A percentile compares a stretch with the other conserved stretches of the same genome.
Conservation (phyloP, 352 stramenopile genomes). For the Globisporangium rhizosaccharum region DNA sequence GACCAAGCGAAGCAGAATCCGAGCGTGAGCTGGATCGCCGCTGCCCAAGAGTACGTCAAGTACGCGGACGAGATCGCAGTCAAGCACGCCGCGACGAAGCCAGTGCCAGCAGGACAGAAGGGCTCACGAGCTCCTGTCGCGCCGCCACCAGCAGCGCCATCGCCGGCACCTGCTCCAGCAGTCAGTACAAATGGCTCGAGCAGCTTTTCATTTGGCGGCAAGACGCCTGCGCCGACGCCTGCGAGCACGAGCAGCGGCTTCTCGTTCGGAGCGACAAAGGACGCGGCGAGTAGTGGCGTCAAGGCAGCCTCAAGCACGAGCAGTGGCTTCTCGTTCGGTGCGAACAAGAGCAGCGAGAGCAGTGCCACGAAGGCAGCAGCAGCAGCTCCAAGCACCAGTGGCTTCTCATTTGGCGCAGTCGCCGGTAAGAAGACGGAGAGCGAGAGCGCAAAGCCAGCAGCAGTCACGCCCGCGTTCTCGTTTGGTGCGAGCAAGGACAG, state of each 20-base stretch:
- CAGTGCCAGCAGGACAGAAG: slow-evolving; percentile 35
- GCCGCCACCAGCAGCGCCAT: not conserved
- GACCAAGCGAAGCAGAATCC: slow-evolving; percentile 62
- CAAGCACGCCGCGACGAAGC: slow-evolving; percentile 61
- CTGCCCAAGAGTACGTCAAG: slow-evolving; percentile 72
- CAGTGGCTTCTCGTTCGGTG: slow-evolving; percentile 30
- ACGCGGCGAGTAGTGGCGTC: slow-evolving; percentile 1
- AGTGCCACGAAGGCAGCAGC: slow-evolving; percentile 3
- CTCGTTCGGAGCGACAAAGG: slow-evolving; percentile 28
- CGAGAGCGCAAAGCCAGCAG: slow-evolving; percentile 2
- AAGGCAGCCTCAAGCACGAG: not conserved
- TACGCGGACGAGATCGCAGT: slow-evolving; percentile 51
- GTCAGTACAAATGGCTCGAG: not conserved
- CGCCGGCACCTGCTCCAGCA: no score
- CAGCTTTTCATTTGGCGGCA: not conserved
- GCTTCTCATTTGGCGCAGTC: slow-evolving; percentile 33
- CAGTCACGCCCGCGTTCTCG: slow-evolving; percentile 23
- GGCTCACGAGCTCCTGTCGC: not conserved
- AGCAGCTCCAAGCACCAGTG: slow-evolving; percentile 19
- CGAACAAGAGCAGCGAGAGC: slow-evolving; percentile 8
- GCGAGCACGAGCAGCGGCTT: slow-evolving; percentile 13
- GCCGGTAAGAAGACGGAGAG: slow-evolving; percentile 17
- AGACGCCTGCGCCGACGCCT: not conserved
- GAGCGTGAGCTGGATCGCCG: slow-evolving; percentile 54
- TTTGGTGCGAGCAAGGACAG: slow-evolving; percentile 24